A percentile compares a stretch with the other conserved stretches of the same genome.
Conservation (phyloP, 2,329 filamentous ascomycete genomes). For the Pseudovirgaria hyperparasitica region DNA sequence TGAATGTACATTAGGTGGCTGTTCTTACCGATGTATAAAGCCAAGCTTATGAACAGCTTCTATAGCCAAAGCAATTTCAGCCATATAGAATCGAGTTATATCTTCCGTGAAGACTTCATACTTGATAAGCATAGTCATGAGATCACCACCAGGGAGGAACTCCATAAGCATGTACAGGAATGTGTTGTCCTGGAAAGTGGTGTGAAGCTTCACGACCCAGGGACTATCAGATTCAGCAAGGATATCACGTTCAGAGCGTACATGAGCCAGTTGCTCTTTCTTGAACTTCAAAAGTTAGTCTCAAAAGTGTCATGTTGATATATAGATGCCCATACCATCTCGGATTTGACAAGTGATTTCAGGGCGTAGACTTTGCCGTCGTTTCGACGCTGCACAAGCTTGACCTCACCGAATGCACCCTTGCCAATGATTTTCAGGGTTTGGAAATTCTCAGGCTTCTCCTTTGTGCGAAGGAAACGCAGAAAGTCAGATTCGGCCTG, state of each 20-base stretch:
- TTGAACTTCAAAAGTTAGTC: conserved; percentile 52
- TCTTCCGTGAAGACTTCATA: conserved; percentile 99
- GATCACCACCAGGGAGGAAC: conserved; percentile 90
- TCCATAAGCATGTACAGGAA: conserved; percentile 99
- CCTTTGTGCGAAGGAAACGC: conserved; percentile 84
- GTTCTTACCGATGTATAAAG: conserved; percentile 85
- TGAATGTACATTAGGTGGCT: too few relatives aligned
- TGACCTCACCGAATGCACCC: conserved; percentile 96
- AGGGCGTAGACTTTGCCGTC: conserved; percentile 97
- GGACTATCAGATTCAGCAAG: conserved; percentile 98
- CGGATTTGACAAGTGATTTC: conserved; percentile 95
- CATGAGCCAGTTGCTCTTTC: conserved; percentile 94
- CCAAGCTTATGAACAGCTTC: conserved; percentile 96
- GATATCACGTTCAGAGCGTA: conserved; percentile 94
- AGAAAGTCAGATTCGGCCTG: conserved; percentile 87
- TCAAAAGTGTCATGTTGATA: background rate
- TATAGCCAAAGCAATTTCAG: conserved; percentile 94
- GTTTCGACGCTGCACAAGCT: conserved; percentile 89
- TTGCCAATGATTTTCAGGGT: conserved; percentile 98
- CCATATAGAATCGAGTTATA: conserved; percentile 98
- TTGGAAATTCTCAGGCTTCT: conserved; percentile 86
- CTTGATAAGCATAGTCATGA: conserved; percentile 99
- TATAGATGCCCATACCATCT: conserved; percentile 58
- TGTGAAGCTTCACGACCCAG: conserved; percentile 97
- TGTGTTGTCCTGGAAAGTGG: conserved; percentile 91